Evolutionary conservation across 2,329 filamentous ascomycete genomes (phyloP).

Genomic region (Colletotrichum musae): DNA sequence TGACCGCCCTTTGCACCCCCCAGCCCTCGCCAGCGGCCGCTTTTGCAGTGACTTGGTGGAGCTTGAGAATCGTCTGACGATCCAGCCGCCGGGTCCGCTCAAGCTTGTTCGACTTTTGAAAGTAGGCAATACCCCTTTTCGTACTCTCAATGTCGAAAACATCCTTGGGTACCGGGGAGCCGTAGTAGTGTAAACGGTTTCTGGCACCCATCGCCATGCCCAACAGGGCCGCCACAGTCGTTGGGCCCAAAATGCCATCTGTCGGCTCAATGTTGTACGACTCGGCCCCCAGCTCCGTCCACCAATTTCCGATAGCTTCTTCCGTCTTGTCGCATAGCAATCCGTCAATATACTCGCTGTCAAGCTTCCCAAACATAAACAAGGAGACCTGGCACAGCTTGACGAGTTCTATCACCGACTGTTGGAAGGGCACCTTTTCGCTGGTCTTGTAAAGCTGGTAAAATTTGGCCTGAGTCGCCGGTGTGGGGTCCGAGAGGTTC

Average conservation of each 20-base stretch:
- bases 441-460: slow-evolving; percentile 90
- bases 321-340: slow-evolving; percentile 95
- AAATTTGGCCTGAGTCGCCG: slow-evolving; percentile 91
- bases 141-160: slow-evolving; percentile 88
- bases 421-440: slow-evolving; percentile 83
- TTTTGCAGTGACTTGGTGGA: slow-evolving; percentile 90
- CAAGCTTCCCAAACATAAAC: slow-evolving; percentile 88
- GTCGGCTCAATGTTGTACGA: slow-evolving; percentile 93
- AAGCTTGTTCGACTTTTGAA: slow-evolving; percentile 91
- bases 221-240: slow-evolving; percentile 88
- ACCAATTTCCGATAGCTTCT: slow-evolving; percentile 92
- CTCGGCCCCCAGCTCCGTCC: slow-evolving; percentile 92
- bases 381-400: slow-evolving; percentile 93
- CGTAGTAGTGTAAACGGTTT: slow-evolving; percentile 88
- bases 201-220: slow-evolving; percentile 91
- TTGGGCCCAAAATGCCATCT: slow-evolving; percentile 93
- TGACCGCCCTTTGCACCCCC: slow-evolving; percentile 93
- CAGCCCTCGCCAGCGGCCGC: slow-evolving; percentile 91
- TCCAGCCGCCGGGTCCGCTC: slow-evolving; percentile 85
- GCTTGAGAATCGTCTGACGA: slow-evolving; percentile 82
- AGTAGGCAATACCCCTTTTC: slow-evolving; percentile 87
- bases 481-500: slow-evolving; percentile 82
- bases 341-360: slow-evolving; percentile 92
- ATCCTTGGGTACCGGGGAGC: slow-evolving; percentile 89
- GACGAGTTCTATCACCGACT: slow-evolving; percentile 88